Percentiles rank a stretch among this genome's conserved stretches.
phyloP scores from a whole-genome alignment of 2,329 filamentous ascomycete species.

The Beauveria caledonica region DNA sequence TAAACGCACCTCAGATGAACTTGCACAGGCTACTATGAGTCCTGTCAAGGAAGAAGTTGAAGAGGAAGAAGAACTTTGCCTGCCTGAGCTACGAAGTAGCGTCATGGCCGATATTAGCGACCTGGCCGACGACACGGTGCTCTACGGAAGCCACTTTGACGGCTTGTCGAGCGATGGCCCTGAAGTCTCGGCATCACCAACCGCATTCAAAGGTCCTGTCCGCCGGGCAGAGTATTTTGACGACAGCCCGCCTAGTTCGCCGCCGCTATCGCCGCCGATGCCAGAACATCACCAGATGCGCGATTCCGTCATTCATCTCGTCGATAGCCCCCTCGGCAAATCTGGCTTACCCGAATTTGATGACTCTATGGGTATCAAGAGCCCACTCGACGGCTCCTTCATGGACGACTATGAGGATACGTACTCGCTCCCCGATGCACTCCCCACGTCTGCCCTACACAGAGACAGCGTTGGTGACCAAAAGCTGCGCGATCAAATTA shows the following conservation, averaged over 20 bases:
- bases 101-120: constrained; percentile 23
- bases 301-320: constrained; percentile 32
- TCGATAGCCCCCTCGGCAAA: constrained; percentile 37
- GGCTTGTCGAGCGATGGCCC: constrained; percentile 34
- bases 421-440: constrained; percentile 23
- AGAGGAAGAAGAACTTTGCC: constrained; percentile 25
- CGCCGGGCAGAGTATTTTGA: constrained; percentile 28
- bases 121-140: constrained; percentile 31
- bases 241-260: constrained; percentile 42
- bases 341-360: constrained; percentile 32
- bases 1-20: constrained; percentile 5
- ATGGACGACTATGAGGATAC: constrained; percentile 40
- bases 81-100: constrained; percentile 28
- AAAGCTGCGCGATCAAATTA: constrained; percentile 72
- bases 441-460: constrained; percentile 17
- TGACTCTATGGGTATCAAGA: constrained; percentile 30
- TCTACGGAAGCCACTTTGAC: constrained; percentile 31
- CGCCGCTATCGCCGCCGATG: constrained; percentile 23
- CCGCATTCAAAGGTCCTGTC: constrained; percentile 21
- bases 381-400: constrained; percentile 35
- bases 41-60: constrained; percentile 16
- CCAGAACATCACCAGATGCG: constrained; percentile 11
- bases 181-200: constrained; percentile 37
- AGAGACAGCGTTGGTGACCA: constrained; percentile 45
- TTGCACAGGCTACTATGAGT: constrained; percentile 11